phyloP scores from a whole-genome alignment of 306 rosid genomes.

The Castanospermum australe region DNA sequence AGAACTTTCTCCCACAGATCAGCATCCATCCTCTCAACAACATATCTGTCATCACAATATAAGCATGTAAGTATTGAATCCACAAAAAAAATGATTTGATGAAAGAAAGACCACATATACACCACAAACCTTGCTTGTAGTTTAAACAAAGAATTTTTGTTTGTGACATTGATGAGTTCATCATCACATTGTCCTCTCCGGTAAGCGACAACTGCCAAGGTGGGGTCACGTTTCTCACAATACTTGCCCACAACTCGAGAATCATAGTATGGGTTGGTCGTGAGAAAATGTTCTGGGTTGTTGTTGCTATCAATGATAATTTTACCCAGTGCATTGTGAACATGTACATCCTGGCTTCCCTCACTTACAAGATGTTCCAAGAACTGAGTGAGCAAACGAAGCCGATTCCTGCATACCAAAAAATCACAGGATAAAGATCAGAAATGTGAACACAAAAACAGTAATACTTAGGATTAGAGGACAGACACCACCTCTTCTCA shows the following conservation, averaged over 20 bases:
- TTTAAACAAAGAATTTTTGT: constrained; percentile 93
- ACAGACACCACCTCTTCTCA: constrained; percentile 81
- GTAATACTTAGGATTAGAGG: constrained; percentile 11
- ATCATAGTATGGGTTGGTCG: constrained; percentile 97
- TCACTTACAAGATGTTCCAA: constrained; percentile 99
- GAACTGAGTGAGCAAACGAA: constrained; percentile 92
- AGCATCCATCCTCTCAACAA: constrained; percentile 96
- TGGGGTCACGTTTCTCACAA: constrained; percentile 99
- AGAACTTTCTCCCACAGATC: constrained; percentile 97
- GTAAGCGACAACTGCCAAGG: constrained; percentile 96
- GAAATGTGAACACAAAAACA: neutral
- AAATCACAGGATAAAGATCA: constrained; percentile 13
- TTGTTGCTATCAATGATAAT: constrained; percentile 97
- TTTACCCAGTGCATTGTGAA: constrained; percentile 98
- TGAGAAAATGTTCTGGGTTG: constrained; percentile 98
- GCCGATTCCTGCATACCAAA: constrained; percentile 72
- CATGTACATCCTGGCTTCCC: constrained; percentile 99
- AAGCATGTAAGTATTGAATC: constrained; percentile 26
- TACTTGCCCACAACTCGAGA: constrained; percentile 99
- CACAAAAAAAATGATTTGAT: neutral
- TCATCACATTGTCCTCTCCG: constrained; percentile 98
- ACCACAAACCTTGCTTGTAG: constrained; percentile 93
- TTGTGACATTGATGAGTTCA: constrained; percentile 91
- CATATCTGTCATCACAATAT: constrained; percentile 67
- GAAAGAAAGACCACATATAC: constrained; percentile 13